Base-by-base conservation (phyloP, 441 rosid genomes). In the Populus trichocarpa region DNA sequence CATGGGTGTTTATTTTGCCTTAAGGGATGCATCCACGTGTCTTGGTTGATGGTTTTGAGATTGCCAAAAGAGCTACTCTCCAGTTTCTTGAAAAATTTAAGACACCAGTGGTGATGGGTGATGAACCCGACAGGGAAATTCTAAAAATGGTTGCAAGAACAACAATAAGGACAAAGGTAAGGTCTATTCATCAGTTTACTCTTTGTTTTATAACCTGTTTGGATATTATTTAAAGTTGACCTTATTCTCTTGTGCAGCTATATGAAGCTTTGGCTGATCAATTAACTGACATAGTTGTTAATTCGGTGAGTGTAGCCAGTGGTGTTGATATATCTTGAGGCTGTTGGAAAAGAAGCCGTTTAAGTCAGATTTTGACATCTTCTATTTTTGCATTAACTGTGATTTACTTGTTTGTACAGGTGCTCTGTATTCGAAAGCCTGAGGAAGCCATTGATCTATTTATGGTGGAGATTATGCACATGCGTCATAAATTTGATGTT, bases 391-490 rank as follows among this genome's bases (percentile, higher is more conserved):
- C 36, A 59, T 75, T 59, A 32, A 75, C 26, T 16, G 14, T 18
- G 61, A 4, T n/a, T 68, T 35, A 11, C 25, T 67, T 72, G 35
- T 64, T 73, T 28, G 50, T 35, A 61, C 84, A 96, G 97, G 97
- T 96, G 70, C 96, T 96, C 42, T 94, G 97, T 83, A 84, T 96
- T 67, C 87, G 88, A 74, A 96, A 92, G 84, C 94, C 97, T 50
- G 92, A 91, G 84, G 95, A 94, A 80, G 86, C 91, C 68, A 88
- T 94, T 79, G 99, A 94, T 86, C 90, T 96, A 42, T 94, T 96
- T 82, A 94, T 96, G 97, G 97, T 96, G 79, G 99, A 96, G 89
- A 90, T 94, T 61, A 96, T 94, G 98, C 97, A 94, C 89, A 96
- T 92, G 97, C 95, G 96, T 67, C 97, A 96, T 75, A 95, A 94